A percentile compares a stretch with the other conserved stretches of the same genome.
These are phyloP conservation scores for Pythium sukuiense DNA, from an alignment of 352 stramenopile species.

Conservation along the genomic window DNA sequence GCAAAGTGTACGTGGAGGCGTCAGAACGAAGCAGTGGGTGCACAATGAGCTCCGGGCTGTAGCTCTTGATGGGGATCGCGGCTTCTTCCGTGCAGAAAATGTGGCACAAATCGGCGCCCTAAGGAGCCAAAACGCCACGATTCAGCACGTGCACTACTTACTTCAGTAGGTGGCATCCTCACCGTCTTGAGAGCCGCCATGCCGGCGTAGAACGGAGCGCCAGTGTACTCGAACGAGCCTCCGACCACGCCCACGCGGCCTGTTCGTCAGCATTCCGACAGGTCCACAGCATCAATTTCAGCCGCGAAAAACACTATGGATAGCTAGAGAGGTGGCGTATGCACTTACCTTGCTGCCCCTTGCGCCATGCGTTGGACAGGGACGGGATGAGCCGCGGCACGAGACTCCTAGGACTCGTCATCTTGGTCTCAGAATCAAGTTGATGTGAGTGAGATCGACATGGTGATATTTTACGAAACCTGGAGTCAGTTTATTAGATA, in stretches of 20 bases:
- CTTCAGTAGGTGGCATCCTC: neutral
- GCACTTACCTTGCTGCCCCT: conserved; percentile 69
- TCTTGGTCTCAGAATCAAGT: conserved; percentile 1
- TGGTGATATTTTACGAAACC: no score
- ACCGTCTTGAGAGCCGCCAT: conserved; percentile 91
- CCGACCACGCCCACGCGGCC: conserved; percentile 93
- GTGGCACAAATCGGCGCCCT: conserved; percentile 94
- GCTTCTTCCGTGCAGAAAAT: conserved; percentile 95
- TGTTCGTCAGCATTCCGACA: conserved; percentile 20
- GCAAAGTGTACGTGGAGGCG: conserved; percentile 20
- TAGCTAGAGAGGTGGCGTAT: neutral
- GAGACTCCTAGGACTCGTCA: conserved; percentile 22
- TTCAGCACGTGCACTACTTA: no score
- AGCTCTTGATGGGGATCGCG: conserved; percentile 96
- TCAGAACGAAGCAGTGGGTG: conserved; percentile 77
- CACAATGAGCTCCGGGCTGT: conserved; percentile 97
- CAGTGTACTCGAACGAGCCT: conserved; percentile 97
- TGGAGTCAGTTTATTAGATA: no score
- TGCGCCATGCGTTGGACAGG: conserved; percentile 61
- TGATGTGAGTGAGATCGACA: conserved; percentile 5
- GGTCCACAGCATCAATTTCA: neutral
- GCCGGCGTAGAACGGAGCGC: conserved; percentile 96
- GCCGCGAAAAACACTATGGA: neutral
- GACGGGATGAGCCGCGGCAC: conserved; percentile 58
- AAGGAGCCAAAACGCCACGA: neutral